Evolutionary conservation across 1,139 yeast species (phyloP).

Genomic region (Yamadazyma spencermartinsiae): DNA sequence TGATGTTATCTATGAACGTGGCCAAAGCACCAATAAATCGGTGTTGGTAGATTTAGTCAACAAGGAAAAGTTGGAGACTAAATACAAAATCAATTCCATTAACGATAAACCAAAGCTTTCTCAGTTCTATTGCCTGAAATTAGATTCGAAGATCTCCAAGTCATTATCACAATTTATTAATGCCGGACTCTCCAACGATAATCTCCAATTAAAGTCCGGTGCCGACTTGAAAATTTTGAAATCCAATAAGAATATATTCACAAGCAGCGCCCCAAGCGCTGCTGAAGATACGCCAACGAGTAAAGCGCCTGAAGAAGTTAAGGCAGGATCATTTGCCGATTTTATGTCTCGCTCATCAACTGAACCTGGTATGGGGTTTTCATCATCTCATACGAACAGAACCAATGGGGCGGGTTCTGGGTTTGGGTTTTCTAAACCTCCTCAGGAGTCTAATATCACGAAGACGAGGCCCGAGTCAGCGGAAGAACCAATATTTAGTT

Average conservation of each 20-base stretch:
- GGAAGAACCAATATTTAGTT: not conserved
- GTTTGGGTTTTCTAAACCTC: constrained; percentile 3
- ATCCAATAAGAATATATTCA: constrained; percentile 4
- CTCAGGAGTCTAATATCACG: not conserved
- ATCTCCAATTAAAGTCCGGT: constrained; percentile 17
- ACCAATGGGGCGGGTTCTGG: not conserved
- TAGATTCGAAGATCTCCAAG: constrained; percentile 46
- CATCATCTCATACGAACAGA: not conserved
- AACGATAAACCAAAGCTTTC: constrained; percentile 50
- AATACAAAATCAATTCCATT: constrained; percentile 45
- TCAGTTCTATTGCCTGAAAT: constrained; percentile 56
- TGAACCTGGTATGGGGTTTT: constrained; percentile 4
- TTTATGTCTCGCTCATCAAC: constrained; percentile 11
- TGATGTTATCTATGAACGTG: constrained; percentile 36
- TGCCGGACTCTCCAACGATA: constrained; percentile 35
- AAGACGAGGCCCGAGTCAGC: not conserved
- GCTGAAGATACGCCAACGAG: not conserved
- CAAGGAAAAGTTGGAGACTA: constrained; percentile 41
- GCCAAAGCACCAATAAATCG: constrained; percentile 23
- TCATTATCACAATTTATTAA: constrained; percentile 36
- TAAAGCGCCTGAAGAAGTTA: constrained; percentile 8
- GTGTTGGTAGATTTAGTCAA: constrained; percentile 57
- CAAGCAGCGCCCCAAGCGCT: not conserved
- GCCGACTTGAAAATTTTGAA: constrained; percentile 5
- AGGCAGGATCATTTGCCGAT: constrained; percentile 19